Evolutionary conservation across 1,284 basidiomycete species (phyloP).

Genomic region (Puccinia triticina): DNA sequence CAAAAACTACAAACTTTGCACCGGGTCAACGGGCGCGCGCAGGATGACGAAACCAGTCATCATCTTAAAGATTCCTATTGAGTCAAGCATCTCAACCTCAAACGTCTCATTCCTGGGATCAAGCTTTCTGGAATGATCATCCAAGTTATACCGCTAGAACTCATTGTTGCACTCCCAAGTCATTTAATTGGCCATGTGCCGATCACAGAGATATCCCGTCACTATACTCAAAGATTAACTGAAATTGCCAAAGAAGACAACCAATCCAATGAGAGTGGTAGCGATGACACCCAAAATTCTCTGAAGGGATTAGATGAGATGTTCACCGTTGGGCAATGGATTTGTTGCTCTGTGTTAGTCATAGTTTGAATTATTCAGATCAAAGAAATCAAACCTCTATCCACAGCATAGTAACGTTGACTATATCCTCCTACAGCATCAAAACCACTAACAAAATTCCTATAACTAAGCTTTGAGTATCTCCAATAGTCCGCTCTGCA

Average conservation of each 20-base stretch:
- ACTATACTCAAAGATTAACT: constrained; percentile 71
- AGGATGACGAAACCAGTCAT: constrained; percentile 58
- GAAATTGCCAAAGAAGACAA: constrained; percentile 56
- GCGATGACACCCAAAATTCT: constrained; percentile 64
- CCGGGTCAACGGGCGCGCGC: constrained; percentile 63
- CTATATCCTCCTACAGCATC: constrained; percentile 66
- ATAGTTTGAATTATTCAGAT: constrained; percentile 63
- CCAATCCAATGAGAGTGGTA: constrained; percentile 52
- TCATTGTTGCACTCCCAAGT: constrained; percentile 90
- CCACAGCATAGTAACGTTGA: constrained; percentile 61
- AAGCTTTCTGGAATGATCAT: constrained; percentile 84
- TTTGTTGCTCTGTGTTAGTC: constrained; percentile 75
- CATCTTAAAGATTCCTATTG: constrained; percentile 6
- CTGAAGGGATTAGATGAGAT: constrained; percentile 68
- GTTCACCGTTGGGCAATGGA: constrained; percentile 82
- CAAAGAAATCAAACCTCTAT: constrained; percentile 53
- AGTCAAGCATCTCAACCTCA: constrained; percentile 46
- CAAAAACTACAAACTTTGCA: constrained; percentile 91
- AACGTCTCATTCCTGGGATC: constrained; percentile 77
- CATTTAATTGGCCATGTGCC: constrained; percentile 94
- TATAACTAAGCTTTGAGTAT: constrained; percentile 58
- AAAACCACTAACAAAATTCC: constrained; percentile 62
- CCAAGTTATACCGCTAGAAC: constrained; percentile 82
- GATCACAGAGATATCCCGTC: constrained; percentile 87
- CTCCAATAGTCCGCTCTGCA: constrained; percentile 66